Conservation (phyloP, 2,329 filamentous ascomycete species). For the Penicillium sp. region DNA sequence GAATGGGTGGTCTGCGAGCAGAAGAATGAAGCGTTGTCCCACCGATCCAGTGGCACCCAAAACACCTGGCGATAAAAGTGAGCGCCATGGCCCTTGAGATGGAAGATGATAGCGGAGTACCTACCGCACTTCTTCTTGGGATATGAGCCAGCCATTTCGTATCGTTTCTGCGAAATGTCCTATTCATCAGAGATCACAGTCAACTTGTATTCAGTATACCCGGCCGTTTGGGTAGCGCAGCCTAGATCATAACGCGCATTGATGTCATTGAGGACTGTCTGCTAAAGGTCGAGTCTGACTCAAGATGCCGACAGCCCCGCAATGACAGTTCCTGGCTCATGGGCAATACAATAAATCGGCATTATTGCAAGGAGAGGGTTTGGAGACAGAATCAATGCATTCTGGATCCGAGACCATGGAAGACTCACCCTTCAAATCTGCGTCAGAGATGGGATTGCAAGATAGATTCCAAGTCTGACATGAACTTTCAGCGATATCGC, state of each 20-base stretch:
- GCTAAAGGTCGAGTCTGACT: no score
- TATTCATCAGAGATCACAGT: no score
- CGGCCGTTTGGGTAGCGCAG: no score
- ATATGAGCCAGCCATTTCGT: slow-evolving; percentile 27
- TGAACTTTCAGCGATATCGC: slow-evolving; percentile 26
- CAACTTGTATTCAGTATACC: no score
- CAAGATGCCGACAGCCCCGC: neutral
- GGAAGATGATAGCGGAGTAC: slow-evolving; percentile 5
- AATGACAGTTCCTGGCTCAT: neutral
- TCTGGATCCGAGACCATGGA: no score
- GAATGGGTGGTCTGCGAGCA: slow-evolving; percentile 80
- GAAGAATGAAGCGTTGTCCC: slow-evolving; percentile 88
- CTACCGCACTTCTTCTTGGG: slow-evolving; percentile 39
- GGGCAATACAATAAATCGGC: neutral
- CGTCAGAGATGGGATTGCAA: slow-evolving; percentile 2
- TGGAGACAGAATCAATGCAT: no score
- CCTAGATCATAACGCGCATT: no score
- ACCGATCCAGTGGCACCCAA: slow-evolving; percentile 91
- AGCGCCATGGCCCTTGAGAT: slow-evolving; percentile 5
- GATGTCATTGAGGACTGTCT: no score
- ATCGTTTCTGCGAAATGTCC: slow-evolving; percentile 1
- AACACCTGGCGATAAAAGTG: slow-evolving; percentile 50
- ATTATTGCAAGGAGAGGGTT: neutral
- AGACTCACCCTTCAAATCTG: slow-evolving; percentile 5
- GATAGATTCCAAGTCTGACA: neutral